A percentile compares a stretch with the other conserved stretches of the same genome.
These are phyloP conservation scores for Yamadazyma atmosphaerica DNA, from an alignment of 1,139 yeast genomes.

Conservation along the genomic window DNA sequence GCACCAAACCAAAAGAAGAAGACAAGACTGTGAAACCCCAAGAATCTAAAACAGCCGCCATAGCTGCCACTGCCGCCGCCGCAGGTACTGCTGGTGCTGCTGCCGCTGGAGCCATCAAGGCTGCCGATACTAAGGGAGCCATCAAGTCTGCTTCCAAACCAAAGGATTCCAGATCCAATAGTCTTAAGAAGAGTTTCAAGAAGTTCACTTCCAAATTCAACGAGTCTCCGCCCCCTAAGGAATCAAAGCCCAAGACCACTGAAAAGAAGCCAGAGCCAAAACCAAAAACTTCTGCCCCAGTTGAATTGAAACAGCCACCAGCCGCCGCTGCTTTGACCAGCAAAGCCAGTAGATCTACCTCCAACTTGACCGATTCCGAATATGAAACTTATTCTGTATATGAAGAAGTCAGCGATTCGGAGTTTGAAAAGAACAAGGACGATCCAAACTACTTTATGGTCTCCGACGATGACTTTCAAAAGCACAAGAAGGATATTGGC, in stretches of 20 bases:
- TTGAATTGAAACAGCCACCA: constrained; percentile 14
- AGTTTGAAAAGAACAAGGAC: constrained; percentile 42
- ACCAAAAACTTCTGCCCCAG: constrained; percentile 1
- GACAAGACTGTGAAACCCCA: constrained; percentile 1
- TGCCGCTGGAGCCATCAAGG: constrained; percentile 11
- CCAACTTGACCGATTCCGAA: constrained; percentile 20
- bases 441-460: constrained; percentile 55
- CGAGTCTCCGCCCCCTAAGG: constrained; percentile 2
- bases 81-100: constrained; percentile 12
- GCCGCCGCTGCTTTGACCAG: constrained; percentile 9
- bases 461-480: constrained; percentile 34
- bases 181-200: constrained; percentile 14
- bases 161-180: constrained; percentile 14
- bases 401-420: constrained; percentile 52
- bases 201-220: constrained; percentile 9
- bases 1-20: constrained; percentile 1
- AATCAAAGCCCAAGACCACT: constrained; percentile 4
- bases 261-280: constrained; percentile 4
- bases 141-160: constrained; percentile 4
- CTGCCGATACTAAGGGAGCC: constrained; percentile 7
- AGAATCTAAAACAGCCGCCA: constrained; percentile 7
- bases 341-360: constrained; percentile 9
- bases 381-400: constrained; percentile 45
- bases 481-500: constrained; percentile 27
- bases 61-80: constrained; percentile 13